Base-by-base conservation (phyloP, 768 basidiomycete species). In the Pholiota microspora region DNA sequence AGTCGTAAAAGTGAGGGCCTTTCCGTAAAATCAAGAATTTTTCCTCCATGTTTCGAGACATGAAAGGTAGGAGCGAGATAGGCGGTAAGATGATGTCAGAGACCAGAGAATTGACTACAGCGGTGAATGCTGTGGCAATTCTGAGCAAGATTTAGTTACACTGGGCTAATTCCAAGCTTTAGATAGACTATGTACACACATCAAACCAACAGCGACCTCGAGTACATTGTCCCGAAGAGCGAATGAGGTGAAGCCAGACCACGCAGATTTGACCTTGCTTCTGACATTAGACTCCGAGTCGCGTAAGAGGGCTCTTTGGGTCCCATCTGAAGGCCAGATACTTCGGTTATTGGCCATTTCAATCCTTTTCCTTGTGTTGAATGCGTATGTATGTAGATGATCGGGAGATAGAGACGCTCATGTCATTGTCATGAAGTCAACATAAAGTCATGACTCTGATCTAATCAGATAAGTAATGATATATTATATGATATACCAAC, bases 181-280 rank as follows among this genome's bases (percentile, higher is more conserved):
- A 12, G 12, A 31, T 31, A 31, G 29, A 6, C 29, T 31, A 27
- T 15, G 35, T 55, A 64, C 67, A 21, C 47, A 71, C 71, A 77
- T 75, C 7, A 79, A 60, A 70, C 76, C 76, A 40, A 77, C 67
- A 10, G 76, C 74, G 31, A 79, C 74, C 58, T 79, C 76, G 2
- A 79, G 66, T 8, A 79, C 76, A 59, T 73, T 77, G 49, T 79
- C 77, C 7, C 77, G 61, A 31, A 73, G 57, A 16, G 70, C 67
- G 45, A 74, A 73, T 5, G 62, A 51, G 7, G 57, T 32, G 45
- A 71, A 72, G 1, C 71, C 69, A 10, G 60, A 51, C 69, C 71
- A 72, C 7, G 61, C 55, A 38, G 60, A 61, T 49, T 60, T 62
- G 27, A 70, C 59, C 46, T 55, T 66, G 5, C 52, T 35, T n/a